Conservation (phyloP, 116 monocot species). For the Zostera marina region DNA sequence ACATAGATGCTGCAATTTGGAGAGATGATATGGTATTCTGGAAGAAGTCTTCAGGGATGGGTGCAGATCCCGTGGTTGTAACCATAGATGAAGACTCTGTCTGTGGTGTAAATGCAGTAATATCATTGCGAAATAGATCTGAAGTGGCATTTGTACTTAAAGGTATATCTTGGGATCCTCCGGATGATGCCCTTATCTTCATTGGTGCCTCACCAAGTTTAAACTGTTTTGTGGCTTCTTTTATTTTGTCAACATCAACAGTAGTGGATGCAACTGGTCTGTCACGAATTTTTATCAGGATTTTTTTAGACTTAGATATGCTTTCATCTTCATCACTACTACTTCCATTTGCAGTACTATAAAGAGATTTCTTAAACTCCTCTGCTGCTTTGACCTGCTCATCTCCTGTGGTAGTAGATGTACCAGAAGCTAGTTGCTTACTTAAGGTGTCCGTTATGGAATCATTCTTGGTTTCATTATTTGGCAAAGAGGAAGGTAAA, state of each 20-base stretch:
- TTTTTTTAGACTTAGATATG: conserved; percentile 52
- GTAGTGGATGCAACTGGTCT: conserved; percentile 41
- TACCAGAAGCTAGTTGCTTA: conserved; percentile 30
- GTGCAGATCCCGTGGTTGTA: conserved; percentile 55
- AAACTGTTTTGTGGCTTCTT: conserved; percentile 82
- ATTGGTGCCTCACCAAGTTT: conserved; percentile 46
- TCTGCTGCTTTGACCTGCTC: conserved; percentile 91
- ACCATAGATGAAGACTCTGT: conserved; percentile 19
- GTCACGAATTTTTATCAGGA: conserved; percentile 73
- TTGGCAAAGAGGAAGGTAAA: conserved; percentile 10
- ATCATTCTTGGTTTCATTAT: conserved; percentile 22
- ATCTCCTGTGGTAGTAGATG: conserved; percentile 22
- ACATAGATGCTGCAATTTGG: conserved; percentile 53
- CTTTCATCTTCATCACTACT: conserved; percentile 95
- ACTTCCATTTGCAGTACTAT: conserved; percentile 60
- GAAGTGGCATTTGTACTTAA: conserved; percentile 4
- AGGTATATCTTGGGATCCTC: conserved; percentile 36
- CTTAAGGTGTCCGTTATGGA: conserved; percentile 32
- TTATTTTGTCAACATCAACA: conserved; percentile 87
- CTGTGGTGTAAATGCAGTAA: conserved; percentile 15
- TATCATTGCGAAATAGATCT: conserved; percentile 39
- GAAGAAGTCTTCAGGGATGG: conserved; percentile 97
- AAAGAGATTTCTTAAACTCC: conserved; percentile 83
- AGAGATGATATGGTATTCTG: conserved; percentile 84
- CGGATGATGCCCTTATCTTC: conserved; percentile 53